A percentile compares a stretch with the other conserved stretches of the same genome.
Conservation (phyloP, 2,329 filamentous ascomycete species). For the Phyllosticta citriasiana region DNA sequence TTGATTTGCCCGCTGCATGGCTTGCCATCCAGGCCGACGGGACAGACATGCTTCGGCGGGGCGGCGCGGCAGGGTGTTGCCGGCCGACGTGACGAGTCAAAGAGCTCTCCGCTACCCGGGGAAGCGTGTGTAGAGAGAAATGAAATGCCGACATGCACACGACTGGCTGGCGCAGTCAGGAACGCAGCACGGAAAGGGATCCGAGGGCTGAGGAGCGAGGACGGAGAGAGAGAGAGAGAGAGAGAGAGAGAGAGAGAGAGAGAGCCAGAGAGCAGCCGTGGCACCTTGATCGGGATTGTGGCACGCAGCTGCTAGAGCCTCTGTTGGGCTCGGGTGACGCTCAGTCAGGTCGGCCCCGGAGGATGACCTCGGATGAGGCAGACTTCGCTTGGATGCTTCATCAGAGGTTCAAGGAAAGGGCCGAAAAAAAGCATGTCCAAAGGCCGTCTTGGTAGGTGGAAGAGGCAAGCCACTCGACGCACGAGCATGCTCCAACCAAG, state of each 20-base stretch:
- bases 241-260: background rate
- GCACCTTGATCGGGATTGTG: background rate
- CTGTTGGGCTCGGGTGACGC: background rate
- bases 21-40: background rate
- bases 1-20: background rate
- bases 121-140: background rate
- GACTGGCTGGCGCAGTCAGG: slow-evolving; percentile 6
- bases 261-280: background rate
- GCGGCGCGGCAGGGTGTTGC: background rate
- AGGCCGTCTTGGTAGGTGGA: background rate
- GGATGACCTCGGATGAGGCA: background rate
- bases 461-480: background rate
- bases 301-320: background rate
- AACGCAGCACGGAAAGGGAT: slow-evolving; percentile 3
- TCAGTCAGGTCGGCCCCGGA: background rate
- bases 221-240: background rate
- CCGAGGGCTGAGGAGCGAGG: background rate
- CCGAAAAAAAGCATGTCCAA: background rate
- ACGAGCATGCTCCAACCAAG: background rate
- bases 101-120: background rate
- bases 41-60: background rate
- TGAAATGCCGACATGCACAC: background rate
- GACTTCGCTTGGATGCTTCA: background rate
- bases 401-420: background rate
- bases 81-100: background rate